Percentiles rank a stretch among this genome's conserved stretches.
Evolutionary conservation across 2,329 filamentous ascomycete genomes (phyloP).

Genomic region (Scorias spongiosa): DNA sequence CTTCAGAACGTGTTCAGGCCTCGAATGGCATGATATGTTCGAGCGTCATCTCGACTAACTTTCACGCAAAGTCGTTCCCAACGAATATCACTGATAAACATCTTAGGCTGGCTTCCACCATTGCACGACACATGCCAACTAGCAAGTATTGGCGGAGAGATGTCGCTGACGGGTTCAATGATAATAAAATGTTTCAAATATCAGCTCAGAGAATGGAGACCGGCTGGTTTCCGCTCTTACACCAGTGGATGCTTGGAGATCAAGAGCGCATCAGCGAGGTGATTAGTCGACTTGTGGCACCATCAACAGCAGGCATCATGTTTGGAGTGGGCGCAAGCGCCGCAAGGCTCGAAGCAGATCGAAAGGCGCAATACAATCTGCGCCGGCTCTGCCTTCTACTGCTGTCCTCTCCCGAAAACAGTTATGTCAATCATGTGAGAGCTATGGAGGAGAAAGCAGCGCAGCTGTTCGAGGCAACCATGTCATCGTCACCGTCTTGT

Average conservation of each 20-base stretch:
- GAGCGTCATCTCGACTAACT: conserved; percentile 64
- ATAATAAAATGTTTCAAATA: conserved; percentile 69
- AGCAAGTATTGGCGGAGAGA: conserved; percentile 92
- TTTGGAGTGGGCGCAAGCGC: conserved; percentile 96
- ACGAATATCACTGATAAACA: conserved; percentile 62
- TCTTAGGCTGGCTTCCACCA: conserved; percentile 58
- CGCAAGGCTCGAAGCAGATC: conserved; percentile 84
- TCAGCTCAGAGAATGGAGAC: conserved; percentile 48
- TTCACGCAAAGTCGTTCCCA: conserved; percentile 76
- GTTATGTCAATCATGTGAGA: conserved; percentile 62
- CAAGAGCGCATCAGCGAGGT: conserved; percentile 80
- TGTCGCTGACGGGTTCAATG: conserved; percentile 80
- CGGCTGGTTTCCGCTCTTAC: conserved; percentile 70
- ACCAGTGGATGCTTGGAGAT: conserved; percentile 71
- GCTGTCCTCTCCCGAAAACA: conserved; percentile 60
- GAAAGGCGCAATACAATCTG: conserved; percentile 79
- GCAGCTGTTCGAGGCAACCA: conserved; percentile 69
- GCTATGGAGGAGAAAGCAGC: conserved; percentile 68
- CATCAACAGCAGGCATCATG: conserved; percentile 87
- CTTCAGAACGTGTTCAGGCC: conserved; percentile 66
- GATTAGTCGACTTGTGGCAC: conserved; percentile 61
- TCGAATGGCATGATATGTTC: conserved; percentile 33
- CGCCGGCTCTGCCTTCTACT: conserved; percentile 68
- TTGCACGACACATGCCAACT: conserved; percentile 61
- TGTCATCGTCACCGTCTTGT: conserved; percentile 82